A percentile compares a stretch with the other conserved stretches of the same genome.
phyloP scores from a whole-genome alignment of 176 grass and related monocot species.

The Elaeis guineensis region DNA sequence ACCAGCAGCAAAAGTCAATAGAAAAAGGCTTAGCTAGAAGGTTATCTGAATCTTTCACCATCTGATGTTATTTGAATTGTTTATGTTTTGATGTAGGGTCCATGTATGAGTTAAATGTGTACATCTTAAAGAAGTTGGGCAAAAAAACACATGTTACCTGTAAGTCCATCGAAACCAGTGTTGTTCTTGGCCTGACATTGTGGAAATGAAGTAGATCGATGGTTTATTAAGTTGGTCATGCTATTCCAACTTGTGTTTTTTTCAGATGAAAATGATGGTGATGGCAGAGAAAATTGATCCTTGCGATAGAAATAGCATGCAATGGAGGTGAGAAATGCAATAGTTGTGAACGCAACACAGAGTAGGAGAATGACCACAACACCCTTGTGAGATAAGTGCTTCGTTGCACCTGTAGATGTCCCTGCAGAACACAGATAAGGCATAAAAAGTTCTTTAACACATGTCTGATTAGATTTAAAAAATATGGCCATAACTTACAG shows the following conservation, averaged over 20 bases:
- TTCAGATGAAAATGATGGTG: slow-evolving; percentile 40
- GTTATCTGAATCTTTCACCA: too few relatives aligned
- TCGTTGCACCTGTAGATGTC: slow-evolving; percentile 30
- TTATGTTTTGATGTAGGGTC: too few relatives aligned
- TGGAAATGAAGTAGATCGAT: slow-evolving; percentile 47
- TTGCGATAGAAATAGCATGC: slow-evolving; percentile 69
- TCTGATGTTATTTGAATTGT: too few relatives aligned
- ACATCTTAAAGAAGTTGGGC: not conserved
- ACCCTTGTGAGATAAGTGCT: slow-evolving; percentile 43
- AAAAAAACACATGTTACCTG: slow-evolving; percentile 25
- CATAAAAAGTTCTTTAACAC: slow-evolving; percentile 18
- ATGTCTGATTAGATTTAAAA: too few relatives aligned
- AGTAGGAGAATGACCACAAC: slow-evolving; percentile 61
- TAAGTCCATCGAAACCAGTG: slow-evolving; percentile 27
- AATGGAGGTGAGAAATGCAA: slow-evolving; percentile 41
- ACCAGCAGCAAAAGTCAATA: too few relatives aligned
- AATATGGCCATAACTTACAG: too few relatives aligned
- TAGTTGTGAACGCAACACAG: slow-evolving; percentile 54
- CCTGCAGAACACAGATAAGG: slow-evolving; percentile 30
- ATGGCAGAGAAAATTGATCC: slow-evolving; percentile 40
- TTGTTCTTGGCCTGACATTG: slow-evolving; percentile 27
- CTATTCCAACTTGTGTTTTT: slow-evolving; percentile 79
- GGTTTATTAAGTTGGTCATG: slow-evolving; percentile 64
- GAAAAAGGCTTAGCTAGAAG: too few relatives aligned
- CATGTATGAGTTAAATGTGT: not conserved